A percentile compares a stretch with the other conserved stretches of the same genome.
These are phyloP conservation scores for Symbiodinium pilosum DNA, from an alignment of 73 alveolate genomes.

Conservation along the genomic window DNA sequence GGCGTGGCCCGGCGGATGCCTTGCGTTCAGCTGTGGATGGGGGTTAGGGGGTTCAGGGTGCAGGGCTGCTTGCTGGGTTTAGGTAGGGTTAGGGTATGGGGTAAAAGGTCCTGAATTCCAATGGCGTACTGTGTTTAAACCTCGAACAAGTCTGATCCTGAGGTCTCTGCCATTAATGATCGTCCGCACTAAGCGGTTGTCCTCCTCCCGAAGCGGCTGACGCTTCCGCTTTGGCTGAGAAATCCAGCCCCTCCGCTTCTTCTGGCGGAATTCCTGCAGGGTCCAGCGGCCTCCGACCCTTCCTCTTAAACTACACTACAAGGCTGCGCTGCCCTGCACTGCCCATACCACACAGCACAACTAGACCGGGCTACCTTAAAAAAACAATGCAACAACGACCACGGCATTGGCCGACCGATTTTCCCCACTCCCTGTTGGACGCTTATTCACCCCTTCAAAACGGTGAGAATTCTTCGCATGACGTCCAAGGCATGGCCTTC, in stretches of 20 bases:
- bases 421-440: too few species aligned
- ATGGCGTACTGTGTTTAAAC: neutral
- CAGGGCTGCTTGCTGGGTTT: neutral
- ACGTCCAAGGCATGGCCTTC: neutral
- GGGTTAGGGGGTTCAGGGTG: neutral
- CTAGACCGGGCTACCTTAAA: too few species aligned
- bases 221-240: slow-evolving; percentile 2
- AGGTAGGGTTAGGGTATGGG: neutral
- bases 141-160: too few species aligned
- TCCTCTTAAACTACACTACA: too few species aligned
- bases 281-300: neutral
- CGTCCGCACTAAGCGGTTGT: slow-evolving; percentile 61
- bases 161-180: slow-evolving; percentile 42
- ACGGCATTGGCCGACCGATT: too few species aligned
- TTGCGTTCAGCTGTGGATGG: neutral
- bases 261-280: slow-evolving; percentile 40
- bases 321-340: too few species aligned
- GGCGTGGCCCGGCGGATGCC: slow-evolving; percentile 85
- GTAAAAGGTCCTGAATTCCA: neutral
- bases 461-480: too few species aligned
- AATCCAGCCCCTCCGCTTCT: slow-evolving; percentile 27
- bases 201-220: slow-evolving; percentile 84
- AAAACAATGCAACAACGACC: too few species aligned
- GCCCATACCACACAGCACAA: too few species aligned
- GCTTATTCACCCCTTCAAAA: too few species aligned